Percentiles rank a stretch among this genome's conserved stretches.
phyloP scores from a whole-genome alignment of 306 rosid genomes.

The Pachyrhizus erosus region DNA sequence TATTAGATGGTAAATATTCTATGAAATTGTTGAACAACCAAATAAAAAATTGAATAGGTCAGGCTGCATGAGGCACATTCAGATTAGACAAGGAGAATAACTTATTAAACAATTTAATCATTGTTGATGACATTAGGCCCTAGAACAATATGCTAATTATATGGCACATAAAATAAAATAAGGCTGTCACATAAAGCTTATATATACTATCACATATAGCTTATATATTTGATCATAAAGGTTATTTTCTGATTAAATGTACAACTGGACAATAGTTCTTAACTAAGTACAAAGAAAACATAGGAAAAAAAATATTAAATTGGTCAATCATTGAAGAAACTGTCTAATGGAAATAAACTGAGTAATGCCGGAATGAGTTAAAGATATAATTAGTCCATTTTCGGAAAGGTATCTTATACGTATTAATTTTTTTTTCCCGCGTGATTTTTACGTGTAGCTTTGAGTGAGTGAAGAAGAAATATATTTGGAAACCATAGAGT shows the following conservation, averaged over 20 bases:
- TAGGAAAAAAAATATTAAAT: background rate
- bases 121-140: conserved; percentile 25
- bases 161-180: background rate
- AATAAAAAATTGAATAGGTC: background rate
- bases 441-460: background rate
- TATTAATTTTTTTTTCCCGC: background rate
- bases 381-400: background rate
- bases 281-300: background rate
- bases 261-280: background rate
- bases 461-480: background rate
- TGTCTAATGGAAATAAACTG: background rate
- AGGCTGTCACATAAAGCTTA: background rate
- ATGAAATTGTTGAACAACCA: background rate
- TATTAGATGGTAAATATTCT: background rate
- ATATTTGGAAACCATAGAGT: background rate
- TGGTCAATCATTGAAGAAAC: background rate
- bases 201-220: background rate
- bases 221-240: background rate
- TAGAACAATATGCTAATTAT: conserved; percentile 25
- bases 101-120: conserved; percentile 2
- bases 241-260: conserved; percentile 12
- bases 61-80: background rate
- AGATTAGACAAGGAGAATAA: background rate
- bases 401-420: background rate
- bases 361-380: background rate